These are phyloP conservation scores for Teunomyces pallodes DNA, from an alignment of 805 yeast species.

Conservation along the genomic window DNA sequence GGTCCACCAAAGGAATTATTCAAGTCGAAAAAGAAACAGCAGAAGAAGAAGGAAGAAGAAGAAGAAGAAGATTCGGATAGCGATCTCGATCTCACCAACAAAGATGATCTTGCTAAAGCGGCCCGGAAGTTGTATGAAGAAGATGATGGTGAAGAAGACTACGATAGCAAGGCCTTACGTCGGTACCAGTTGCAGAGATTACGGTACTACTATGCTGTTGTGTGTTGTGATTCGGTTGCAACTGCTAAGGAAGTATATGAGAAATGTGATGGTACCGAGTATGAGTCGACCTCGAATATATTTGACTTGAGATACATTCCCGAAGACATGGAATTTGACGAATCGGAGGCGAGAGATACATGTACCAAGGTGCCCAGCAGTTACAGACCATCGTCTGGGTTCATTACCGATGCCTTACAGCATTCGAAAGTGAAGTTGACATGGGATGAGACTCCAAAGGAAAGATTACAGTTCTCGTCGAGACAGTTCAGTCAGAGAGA, in stretches of 20 bases:
- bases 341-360: constrained; percentile 68
- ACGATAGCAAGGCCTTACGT: constrained; percentile 79
- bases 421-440: constrained; percentile 94
- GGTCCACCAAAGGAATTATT: constrained; percentile 92
- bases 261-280: constrained; percentile 92
- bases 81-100: constrained; percentile 43
- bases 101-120: constrained; percentile 52
- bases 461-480: constrained; percentile 70
- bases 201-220: constrained; percentile 90
- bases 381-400: constrained; percentile 71
- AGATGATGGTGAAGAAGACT: constrained; percentile 79
- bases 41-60: constrained; percentile 28
- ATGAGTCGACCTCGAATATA: constrained; percentile 90
- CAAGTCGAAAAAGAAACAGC: constrained; percentile 41
- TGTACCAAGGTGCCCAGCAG: constrained; percentile 71
- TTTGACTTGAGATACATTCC: constrained; percentile 93
- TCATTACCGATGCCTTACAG: constrained; percentile 93
- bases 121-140: constrained; percentile 75
- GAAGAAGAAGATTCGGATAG: constrained; percentile 33
- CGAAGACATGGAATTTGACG: constrained; percentile 81
- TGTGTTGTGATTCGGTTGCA: constrained; percentile 68
- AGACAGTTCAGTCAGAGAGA: constrained; percentile 87
- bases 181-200: constrained; percentile 90
- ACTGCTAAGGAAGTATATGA: constrained; percentile 78
- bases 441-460: constrained; percentile 98